phyloP scores from a whole-genome alignment of 306 rosid species.

The Gastrolobium villosum region DNA sequence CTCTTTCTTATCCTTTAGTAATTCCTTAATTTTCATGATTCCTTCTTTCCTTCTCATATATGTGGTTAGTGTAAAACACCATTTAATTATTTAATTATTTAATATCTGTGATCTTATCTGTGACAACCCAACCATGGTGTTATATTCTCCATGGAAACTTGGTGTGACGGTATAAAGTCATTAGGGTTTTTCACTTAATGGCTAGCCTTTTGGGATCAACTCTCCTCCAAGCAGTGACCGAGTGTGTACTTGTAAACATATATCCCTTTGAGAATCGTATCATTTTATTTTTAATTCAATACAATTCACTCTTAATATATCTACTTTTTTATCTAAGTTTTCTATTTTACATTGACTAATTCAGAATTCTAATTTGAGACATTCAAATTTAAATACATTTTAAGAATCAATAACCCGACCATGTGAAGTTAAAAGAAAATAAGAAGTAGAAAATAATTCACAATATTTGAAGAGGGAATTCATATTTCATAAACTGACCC shows the following conservation, averaged over 20 bases:
- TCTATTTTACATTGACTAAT: too few relatives aligned
- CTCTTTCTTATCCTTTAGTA: not conserved
- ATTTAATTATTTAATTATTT: too few relatives aligned
- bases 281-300: not conserved
- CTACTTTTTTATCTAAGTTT: not conserved
- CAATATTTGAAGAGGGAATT: too few relatives aligned
- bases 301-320: slow-evolving; percentile 32
- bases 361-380: too few relatives aligned
- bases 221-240: not conserved
- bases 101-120: not conserved
- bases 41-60: not conserved
- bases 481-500: too few relatives aligned
- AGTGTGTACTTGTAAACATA: not conserved
- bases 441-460: too few relatives aligned
- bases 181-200: not conserved
- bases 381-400: too few relatives aligned
- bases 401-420: too few relatives aligned
- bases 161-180: not conserved
- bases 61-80: not conserved
- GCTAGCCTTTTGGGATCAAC: not conserved
- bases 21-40: not conserved
- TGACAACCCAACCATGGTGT: not conserved
- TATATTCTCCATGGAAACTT: not conserved
- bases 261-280: not conserved
- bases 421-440: too few relatives aligned